Evolutionary conservation across 192 early-diverging fungal species (phyloP).

Genomic region (Umbelopsis isabellina): DNA sequence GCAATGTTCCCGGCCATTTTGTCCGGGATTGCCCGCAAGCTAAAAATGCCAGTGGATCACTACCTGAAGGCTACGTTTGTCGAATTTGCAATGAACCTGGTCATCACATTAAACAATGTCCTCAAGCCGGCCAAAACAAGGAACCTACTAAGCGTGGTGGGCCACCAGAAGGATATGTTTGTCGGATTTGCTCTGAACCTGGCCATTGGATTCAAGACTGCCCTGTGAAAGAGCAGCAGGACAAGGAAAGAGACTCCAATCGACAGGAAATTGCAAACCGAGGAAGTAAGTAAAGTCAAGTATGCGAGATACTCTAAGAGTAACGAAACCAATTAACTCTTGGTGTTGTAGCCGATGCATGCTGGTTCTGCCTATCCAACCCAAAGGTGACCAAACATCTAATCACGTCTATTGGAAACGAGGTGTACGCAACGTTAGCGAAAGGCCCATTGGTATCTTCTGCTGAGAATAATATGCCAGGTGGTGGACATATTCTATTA

Average conservation of each 20-base stretch:
- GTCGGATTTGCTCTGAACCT: conserved; percentile 61
- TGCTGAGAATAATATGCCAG: conserved; percentile 50
- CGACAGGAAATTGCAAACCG: conserved; percentile 55
- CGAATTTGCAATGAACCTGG: conserved; percentile 56
- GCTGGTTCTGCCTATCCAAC: conserved; percentile 97
- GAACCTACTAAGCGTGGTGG: conserved; percentile 23
- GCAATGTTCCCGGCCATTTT: conserved; percentile 47
- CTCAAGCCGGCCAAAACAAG: conserved; percentile 14
- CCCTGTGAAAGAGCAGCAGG: conserved; percentile 51
- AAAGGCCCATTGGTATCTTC: conserved; percentile 78
- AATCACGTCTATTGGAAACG: conserved; percentile 80
- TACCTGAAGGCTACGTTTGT: conserved; percentile 47
- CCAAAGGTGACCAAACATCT: conserved; percentile 90
- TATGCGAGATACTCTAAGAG: not conserved
- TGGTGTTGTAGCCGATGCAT: conserved; percentile 49
- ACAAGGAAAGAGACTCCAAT: conserved; percentile 53
- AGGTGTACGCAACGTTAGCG: conserved; percentile 83
- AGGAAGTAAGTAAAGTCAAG: conserved; percentile 37
- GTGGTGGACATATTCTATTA: conserved; percentile 83
- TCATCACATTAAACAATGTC: conserved; percentile 51
- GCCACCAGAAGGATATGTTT: conserved; percentile 61
- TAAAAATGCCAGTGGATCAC: conserved; percentile 12
- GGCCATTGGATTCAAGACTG: conserved; percentile 73
- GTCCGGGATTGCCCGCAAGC: conserved; percentile 50
- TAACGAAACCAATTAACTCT: not conserved